phyloP scores from a whole-genome alignment of 352 stramenopile species.

The Phytophthora cajani region DNA sequence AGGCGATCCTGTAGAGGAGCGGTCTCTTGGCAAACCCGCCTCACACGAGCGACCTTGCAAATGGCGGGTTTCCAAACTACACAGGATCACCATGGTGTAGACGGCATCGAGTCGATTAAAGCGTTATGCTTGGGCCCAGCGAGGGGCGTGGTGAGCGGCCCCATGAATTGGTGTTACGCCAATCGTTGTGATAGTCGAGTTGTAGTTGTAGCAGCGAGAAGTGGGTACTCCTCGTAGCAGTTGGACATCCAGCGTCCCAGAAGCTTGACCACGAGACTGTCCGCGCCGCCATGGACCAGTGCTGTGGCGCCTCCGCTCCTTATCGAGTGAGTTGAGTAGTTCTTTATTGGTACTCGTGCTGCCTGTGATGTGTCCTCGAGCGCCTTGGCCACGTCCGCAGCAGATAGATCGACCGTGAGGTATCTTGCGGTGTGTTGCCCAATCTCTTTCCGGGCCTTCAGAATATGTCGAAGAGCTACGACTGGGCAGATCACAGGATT shows the following conservation, averaged over 20 bases:
- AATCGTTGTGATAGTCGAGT: no score
- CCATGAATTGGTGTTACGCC: no score
- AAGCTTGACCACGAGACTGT: not conserved
- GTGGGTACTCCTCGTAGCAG: not conserved
- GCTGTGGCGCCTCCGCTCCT: not conserved
- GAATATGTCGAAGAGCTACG: not conserved
- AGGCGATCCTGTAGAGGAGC: no score
- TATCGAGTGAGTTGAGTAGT: not conserved
- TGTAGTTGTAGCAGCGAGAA: not conserved
- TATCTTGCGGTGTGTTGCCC: no score
- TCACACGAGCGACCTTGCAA: no score
- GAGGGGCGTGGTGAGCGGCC: no score
- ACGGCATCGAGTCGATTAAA: no score
- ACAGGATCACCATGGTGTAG: no score
- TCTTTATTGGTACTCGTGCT: not conserved
- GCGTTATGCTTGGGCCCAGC: no score
- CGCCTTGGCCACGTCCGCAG: not conserved
- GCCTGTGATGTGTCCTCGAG: not conserved
- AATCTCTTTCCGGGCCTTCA: not conserved
- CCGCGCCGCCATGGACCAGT: not conserved
- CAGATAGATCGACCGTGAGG: no score
- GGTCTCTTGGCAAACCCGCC: no score
- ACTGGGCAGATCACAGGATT: slow-evolving; percentile 24
- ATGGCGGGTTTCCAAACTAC: no score
- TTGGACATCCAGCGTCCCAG: not conserved